Evolutionary conservation across 257 asterid genomes (phyloP).

Genomic region (Jacaranda mimosifolia): DNA sequence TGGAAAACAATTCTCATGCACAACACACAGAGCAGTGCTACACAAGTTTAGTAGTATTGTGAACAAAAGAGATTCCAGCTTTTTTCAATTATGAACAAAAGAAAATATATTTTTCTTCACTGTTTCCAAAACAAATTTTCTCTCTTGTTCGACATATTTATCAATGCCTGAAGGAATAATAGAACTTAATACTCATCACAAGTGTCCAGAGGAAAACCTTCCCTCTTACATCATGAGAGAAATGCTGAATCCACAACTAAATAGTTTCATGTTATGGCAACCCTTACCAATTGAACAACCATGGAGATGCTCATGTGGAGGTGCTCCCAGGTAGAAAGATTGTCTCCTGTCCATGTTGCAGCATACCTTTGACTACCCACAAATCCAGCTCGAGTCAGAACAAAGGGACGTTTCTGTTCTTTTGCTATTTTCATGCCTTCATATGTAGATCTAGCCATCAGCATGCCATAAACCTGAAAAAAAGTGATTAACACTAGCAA

Average conservation of each 20-base stretch:
- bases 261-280: conserved; percentile 21
- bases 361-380: conserved; percentile 97
- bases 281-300: conserved; percentile 90
- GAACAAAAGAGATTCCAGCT: too few relatives aligned
- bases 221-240: not conserved
- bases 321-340: conserved; percentile 97
- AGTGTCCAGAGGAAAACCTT: not conserved
- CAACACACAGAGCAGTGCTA: too few relatives aligned
- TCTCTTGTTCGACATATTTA: too few relatives aligned
- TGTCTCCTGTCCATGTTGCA: conserved; percentile 99
- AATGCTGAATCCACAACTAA: conserved; percentile 15
- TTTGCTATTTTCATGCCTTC: conserved; percentile 91
- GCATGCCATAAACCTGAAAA: conserved; percentile 89
- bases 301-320: conserved; percentile 95
- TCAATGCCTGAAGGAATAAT: too few relatives aligned
- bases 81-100: too few relatives aligned
- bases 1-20: too few relatives aligned
- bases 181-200: not conserved
- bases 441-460: conserved; percentile 95
- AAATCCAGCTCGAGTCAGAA: conserved; percentile 96
- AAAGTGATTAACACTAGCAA: not conserved
- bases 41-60: too few relatives aligned
- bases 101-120: too few relatives aligned
- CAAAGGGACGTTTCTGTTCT: conserved; percentile 85
- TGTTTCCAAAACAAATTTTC: too few relatives aligned